phyloP scores from a whole-genome alignment of 2,329 filamentous ascomycete species.

The Pyrenophora seminiperda region DNA sequence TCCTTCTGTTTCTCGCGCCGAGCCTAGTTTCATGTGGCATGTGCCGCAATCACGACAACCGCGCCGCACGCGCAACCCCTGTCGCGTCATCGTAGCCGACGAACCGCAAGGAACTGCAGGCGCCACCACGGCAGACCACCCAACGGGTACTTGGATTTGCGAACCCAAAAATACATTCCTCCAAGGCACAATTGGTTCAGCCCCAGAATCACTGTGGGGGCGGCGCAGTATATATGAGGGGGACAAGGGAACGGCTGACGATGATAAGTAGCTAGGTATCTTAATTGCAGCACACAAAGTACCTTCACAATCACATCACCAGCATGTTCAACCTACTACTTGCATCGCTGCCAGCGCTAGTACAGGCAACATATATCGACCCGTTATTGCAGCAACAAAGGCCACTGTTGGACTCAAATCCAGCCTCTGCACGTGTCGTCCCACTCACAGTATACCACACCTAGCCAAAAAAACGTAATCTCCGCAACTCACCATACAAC shows the following conservation, averaged over 20 bases:
- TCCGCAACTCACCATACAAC: background rate
- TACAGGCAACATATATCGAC: slow-evolving; percentile 5
- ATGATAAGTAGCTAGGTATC: background rate
- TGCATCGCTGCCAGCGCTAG: background rate
- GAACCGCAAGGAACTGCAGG: slow-evolving; percentile 15
- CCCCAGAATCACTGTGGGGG: background rate
- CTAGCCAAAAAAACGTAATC: background rate
- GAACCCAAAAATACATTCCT: slow-evolving; percentile 7
- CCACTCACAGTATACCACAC: slow-evolving; percentile 1
- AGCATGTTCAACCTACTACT: slow-evolving; percentile 2
- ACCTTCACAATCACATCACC: background rate
- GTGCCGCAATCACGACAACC: slow-evolving; percentile 1
- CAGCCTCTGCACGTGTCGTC: background rate
- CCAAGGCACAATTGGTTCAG: background rate
- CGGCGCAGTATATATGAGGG: background rate
- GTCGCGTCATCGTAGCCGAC: slow-evolving; percentile 2
- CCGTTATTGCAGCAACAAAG: slow-evolving; percentile 11
- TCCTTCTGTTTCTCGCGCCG: background rate
- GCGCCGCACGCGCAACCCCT: slow-evolving; percentile 9
- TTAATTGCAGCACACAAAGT: background rate
- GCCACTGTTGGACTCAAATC: slow-evolving; percentile 6
- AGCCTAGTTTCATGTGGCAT: slow-evolving; percentile 8
- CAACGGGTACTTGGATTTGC: slow-evolving; percentile 1
- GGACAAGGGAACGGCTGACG: background rate
- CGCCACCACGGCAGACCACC: slow-evolving; percentile 8